Conservation (phyloP, 495 filamentous ascomycete genomes). For the Penicillium robsamsonii region DNA sequence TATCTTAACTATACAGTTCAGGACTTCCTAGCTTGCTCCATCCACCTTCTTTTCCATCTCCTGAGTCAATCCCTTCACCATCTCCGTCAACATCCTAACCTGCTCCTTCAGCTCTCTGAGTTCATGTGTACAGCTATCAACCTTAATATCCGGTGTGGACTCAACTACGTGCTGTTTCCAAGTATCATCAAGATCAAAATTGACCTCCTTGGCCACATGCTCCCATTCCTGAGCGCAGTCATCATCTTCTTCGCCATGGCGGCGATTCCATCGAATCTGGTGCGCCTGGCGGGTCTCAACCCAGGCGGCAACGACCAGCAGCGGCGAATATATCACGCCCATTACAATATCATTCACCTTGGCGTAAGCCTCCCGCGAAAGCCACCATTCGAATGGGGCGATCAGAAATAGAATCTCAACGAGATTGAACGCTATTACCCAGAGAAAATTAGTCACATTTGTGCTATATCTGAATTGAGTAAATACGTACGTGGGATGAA, state of each 20-base stretch:
- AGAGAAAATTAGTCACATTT: background rate
- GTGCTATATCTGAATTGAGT: too few relatives aligned
- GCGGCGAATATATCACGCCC: conserved; percentile 78
- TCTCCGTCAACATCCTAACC: conserved; percentile 63
- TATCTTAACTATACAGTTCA: too few relatives aligned
- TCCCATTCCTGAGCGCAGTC: conserved; percentile 92
- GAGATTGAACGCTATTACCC: conserved; percentile 71
- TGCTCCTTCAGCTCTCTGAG: conserved; percentile 66
- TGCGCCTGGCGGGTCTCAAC: conserved; percentile 70
- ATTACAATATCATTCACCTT: conserved; percentile 83
- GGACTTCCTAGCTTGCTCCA: background rate
- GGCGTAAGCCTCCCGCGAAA: conserved; percentile 64
- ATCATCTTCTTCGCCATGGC: conserved; percentile 84
- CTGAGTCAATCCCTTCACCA: conserved; percentile 48
- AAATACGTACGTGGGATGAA: conserved; percentile 73
- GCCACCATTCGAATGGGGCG: conserved; percentile 94
- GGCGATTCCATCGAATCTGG: conserved; percentile 67
- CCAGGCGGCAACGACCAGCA: conserved; percentile 75
- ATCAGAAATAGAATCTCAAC: conserved; percentile 80
- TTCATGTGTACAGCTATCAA: conserved; percentile 67
- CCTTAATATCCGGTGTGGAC: conserved; percentile 74
- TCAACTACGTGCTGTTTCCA: conserved; percentile 75
- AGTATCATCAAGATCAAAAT: conserved; percentile 76
- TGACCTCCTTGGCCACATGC: conserved; percentile 65
- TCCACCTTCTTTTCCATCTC: conserved; percentile 11